These are phyloP conservation scores for Colletotrichum sublineola DNA, from an alignment of 2,329 filamentous ascomycete genomes.

Conservation along the genomic window DNA sequence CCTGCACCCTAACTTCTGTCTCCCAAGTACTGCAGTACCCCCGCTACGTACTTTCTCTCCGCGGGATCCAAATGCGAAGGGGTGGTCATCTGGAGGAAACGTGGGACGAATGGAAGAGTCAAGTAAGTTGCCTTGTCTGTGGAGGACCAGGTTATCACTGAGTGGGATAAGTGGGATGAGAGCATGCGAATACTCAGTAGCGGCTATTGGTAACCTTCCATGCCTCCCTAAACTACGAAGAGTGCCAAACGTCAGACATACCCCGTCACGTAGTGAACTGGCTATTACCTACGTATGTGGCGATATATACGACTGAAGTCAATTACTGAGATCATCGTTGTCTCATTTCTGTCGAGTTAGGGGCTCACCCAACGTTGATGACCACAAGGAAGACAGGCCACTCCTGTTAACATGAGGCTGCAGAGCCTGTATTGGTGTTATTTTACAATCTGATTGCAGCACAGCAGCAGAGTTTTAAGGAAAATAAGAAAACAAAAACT, in stretches of 20 bases:
- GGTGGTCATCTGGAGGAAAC: constrained; percentile 35
- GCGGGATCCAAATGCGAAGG: constrained; percentile 33
- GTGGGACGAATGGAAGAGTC: constrained; percentile 21
- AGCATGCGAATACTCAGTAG: neutral
- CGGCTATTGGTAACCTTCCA: neutral
- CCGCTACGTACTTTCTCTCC: constrained; percentile 29
- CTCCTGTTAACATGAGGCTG: constrained; percentile 6
- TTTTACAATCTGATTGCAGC: neutral
- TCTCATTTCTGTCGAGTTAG: neutral
- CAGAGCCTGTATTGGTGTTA: neutral
- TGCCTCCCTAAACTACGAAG: neutral
- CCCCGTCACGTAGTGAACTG: neutral
- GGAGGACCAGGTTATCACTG: constrained; percentile 4
- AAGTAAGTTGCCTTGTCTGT: constrained; percentile 3
- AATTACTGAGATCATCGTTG: constrained; percentile 16
- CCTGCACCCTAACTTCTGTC: constrained; percentile 21
- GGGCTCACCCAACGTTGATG: neutral
- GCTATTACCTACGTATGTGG: neutral
- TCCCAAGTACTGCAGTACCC: constrained; percentile 7
- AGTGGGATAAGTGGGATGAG: neutral
- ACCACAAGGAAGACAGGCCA: neutral
- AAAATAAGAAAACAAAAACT: neutral
- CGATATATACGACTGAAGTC: neutral
- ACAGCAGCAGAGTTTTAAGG: constrained; percentile 3
- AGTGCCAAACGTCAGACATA: neutral